Conservation (phyloP, 2,329 filamentous ascomycete genomes). For the Zopfia rhizophila region DNA sequence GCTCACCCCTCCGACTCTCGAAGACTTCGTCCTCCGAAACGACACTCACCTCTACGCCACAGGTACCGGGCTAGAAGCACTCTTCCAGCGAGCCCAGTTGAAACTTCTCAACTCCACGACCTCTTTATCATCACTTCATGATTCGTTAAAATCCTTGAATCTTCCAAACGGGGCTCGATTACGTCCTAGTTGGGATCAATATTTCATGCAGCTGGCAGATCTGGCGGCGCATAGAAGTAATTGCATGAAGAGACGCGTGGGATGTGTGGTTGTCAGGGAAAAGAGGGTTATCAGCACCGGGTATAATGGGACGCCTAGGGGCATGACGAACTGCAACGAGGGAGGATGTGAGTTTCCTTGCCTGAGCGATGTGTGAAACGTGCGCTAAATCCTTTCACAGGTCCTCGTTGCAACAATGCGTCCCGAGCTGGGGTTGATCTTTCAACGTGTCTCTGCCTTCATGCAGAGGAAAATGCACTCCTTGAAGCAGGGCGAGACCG, state of each 20-base stretch:
- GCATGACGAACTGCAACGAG: constrained; percentile 88
- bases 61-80: constrained; percentile 72
- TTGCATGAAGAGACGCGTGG: constrained; percentile 97
- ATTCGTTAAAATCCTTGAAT: constrained; percentile 77
- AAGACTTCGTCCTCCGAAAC: constrained; percentile 69
- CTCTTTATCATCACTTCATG: constrained; percentile 75
- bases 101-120: constrained; percentile 86
- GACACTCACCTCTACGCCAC: constrained; percentile 81
- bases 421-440: constrained; percentile 76
- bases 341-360: constrained; percentile 74
- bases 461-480: constrained; percentile 97
- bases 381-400: constrained; percentile 39
- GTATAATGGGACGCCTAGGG: constrained; percentile 96
- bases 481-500: constrained; percentile 93
- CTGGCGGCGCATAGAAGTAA: constrained; percentile 91
- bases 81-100: constrained; percentile 84
- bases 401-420: constrained; percentile 80
- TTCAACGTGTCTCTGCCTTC: constrained; percentile 92
- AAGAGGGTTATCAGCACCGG: constrained; percentile 92
- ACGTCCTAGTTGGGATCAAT: constrained; percentile 92
- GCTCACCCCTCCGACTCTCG: constrained; percentile 63
- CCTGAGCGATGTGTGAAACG: not conserved
- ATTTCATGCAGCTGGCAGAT: constrained; percentile 97
- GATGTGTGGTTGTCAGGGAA: constrained; percentile 89
- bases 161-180: constrained; percentile 82